Conservation (phyloP, 2,329 filamentous ascomycete species). For the Gliomastix tumulicola region DNA sequence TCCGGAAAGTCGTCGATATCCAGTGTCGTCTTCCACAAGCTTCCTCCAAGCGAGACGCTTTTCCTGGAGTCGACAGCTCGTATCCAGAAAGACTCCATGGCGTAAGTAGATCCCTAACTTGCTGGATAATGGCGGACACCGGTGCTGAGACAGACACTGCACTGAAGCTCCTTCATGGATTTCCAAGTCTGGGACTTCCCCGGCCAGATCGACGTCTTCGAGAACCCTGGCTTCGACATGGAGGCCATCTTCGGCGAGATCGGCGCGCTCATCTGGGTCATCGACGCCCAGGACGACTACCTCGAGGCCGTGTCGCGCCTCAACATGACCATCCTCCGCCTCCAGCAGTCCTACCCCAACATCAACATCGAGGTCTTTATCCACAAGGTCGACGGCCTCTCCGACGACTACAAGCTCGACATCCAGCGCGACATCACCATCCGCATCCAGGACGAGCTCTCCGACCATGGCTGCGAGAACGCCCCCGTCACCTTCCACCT, state of each 20-base stretch:
- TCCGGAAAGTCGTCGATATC: slow-evolving; percentile 98
- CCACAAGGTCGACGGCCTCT: slow-evolving; percentile 97
- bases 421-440: slow-evolving; percentile 96
- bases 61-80: slow-evolving; percentile 92
- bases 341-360: slow-evolving; percentile 82
- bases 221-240: slow-evolving; percentile 82
- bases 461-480: slow-evolving; percentile 87
- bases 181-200: slow-evolving; percentile 98
- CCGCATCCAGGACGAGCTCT: slow-evolving; percentile 91
- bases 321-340: slow-evolving; percentile 80
- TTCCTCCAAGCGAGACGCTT: slow-evolving; percentile 89
- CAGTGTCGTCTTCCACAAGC: slow-evolving; percentile 98
- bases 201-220: slow-evolving; percentile 82
- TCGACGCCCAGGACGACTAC: slow-evolving; percentile 97
- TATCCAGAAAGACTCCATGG: slow-evolving; percentile 91
- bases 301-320: slow-evolving; percentile 82
- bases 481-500: slow-evolving; percentile 91
- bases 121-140: too few species aligned
- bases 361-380: slow-evolving; percentile 99
- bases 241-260: slow-evolving; percentile 92
- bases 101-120: slow-evolving; percentile 57
- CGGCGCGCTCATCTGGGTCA: slow-evolving; percentile 95
- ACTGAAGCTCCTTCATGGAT: slow-evolving; percentile 87
- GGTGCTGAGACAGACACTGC: too few species aligned
- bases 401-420: slow-evolving; percentile 92